Evolutionary conservation across 2,329 filamentous ascomycete genomes (phyloP), one percentile per base, ranked within the genome.

Genomic region (Exophiala viscosa): DNA sequence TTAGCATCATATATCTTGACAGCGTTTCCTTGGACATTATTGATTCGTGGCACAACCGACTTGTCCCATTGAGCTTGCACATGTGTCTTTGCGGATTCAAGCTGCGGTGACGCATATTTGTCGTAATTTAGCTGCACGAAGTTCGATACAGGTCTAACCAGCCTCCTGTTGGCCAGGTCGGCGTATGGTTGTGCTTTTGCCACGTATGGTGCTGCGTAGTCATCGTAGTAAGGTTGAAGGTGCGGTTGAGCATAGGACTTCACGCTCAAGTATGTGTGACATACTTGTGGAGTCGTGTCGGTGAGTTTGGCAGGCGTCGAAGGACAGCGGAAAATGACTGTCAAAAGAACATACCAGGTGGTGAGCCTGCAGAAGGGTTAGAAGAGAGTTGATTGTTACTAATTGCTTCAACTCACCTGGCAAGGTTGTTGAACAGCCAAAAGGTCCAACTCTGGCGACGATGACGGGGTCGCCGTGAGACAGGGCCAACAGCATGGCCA

Each of bases 261-360:
- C 71, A 74, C 86, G 79, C 78, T 71, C 32, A 85, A 66, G 63
- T 96, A 96, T 8, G 88, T 85, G 65, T 85, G 85, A 80, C 93
- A 99, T 57, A 97, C 81, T 59, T 75, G 79, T 1, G 91, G 88
- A 1, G 89, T 88, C 28, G 78, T 72, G 20, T 86, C 81, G 63
- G 82, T 80, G 64, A 93, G 81, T 20, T 82, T 78, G 23, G 85
- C 80, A 55, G 85, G 72, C 7, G 81, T 82, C 2, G 84, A 76
- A 10, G 92, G 92, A 69, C 92, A 99, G 56, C 86, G 83, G 68
- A 99, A 87, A 54, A 92, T 72, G 50, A 93, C 74, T 18, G 87
- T 93, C 56, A 90, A 70, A 59, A 97, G 84, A 33, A 85, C 80
- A 68, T 93, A 95, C 92, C 92, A 99, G 15, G 89, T 86, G 52